Evolutionary conservation across 2,329 filamentous ascomycete species (phyloP).

Genomic region (Cordyceps tenuipes): DNA sequence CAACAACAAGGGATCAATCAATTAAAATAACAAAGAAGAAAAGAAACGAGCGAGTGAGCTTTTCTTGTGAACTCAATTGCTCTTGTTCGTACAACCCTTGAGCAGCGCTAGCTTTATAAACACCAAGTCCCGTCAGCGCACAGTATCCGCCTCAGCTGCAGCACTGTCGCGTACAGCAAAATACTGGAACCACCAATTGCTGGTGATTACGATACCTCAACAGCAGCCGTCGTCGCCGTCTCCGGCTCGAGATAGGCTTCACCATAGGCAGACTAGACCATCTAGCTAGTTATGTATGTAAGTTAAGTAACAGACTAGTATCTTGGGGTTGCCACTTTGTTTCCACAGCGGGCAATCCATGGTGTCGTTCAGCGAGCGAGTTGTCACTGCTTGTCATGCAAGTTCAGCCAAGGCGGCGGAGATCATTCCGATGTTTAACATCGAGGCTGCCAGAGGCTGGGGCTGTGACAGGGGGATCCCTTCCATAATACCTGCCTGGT

Average conservation of each 20-base stretch:
- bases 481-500: no score
- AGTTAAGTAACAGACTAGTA: background rate
- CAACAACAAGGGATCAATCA: background rate
- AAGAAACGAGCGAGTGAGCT: background rate
- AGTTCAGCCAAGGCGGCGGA: background rate
- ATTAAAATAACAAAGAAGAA: background rate
- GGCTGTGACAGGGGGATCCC: background rate
- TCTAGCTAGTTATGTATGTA: no score
- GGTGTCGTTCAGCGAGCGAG: no score
- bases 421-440: conserved; percentile 4
- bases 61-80: no score
- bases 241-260: no score
- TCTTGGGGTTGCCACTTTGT: background rate
- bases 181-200: no score
- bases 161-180: no score
- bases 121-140: background rate
- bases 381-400: background rate
- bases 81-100: no score
- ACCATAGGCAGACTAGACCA: no score
- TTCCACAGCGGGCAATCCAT: no score
- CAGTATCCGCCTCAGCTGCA: background rate
- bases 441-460: background rate
- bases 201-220: no score
- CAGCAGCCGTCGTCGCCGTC: background rate
- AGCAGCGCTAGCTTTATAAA: background rate